Conservation (phyloP, 352 stramenopile species). For the Pythium scleroteichum region DNA sequence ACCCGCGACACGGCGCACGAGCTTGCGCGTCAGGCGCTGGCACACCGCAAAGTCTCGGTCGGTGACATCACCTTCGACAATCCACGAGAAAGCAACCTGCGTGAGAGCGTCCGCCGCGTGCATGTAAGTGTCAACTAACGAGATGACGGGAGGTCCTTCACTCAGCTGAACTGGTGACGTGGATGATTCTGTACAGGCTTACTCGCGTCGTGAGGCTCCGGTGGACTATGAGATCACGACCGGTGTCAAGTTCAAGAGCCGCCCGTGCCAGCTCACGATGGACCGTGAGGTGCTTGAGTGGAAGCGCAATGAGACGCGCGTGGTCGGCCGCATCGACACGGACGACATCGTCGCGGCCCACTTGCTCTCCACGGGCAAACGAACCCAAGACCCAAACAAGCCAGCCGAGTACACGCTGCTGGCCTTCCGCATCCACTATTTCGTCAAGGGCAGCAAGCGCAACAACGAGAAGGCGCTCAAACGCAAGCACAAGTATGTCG, state of each 20-base stretch:
- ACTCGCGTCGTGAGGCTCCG: constrained; percentile 72
- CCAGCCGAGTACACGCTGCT: constrained; percentile 15
- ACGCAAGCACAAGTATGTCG: constrained; percentile 46
- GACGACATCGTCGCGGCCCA: constrained; percentile 80
- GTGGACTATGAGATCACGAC: constrained; percentile 63
- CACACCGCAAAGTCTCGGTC: constrained; percentile 67
- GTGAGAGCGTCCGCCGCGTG: constrained; percentile 80
- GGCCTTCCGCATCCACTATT: constrained; percentile 73
- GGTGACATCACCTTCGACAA: constrained; percentile 78
- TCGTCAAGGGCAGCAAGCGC: constrained; percentile 57
- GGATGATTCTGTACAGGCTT: constrained; percentile 37
- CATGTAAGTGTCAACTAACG: constrained; percentile 32
- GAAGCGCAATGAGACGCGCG: constrained; percentile 36
- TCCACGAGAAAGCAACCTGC: constrained; percentile 53
- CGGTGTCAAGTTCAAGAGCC: constrained; percentile 43
- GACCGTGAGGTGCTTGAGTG: constrained; percentile 65
- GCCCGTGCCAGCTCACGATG: constrained; percentile 61
- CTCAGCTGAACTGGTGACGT: background rate
- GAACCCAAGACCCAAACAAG: constrained; percentile 26
- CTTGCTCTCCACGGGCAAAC: constrained; percentile 15
- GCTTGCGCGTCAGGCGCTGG: constrained; percentile 70
- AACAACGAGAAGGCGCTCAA: constrained; percentile 59
- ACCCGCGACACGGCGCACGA: constrained; percentile 57
- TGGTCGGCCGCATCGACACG: constrained; percentile 53
- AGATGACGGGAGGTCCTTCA: background rate